Conservation (phyloP, 176 grass and related monocot species). For the Oropetium thomaeum region DNA sequence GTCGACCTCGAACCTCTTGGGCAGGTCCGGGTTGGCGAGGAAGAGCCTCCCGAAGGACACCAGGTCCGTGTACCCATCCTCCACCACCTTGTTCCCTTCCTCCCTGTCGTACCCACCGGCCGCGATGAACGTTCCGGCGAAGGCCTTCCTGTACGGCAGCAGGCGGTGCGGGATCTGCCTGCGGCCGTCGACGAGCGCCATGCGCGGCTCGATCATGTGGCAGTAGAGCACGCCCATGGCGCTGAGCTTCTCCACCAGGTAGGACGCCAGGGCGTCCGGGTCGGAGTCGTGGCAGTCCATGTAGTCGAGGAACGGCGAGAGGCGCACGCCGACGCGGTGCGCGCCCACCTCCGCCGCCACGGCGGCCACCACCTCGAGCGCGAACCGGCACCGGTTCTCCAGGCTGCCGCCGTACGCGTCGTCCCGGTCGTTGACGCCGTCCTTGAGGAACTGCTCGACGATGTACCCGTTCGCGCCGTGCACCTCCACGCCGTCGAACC, state of each 20-base stretch:
- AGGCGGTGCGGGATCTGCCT: neutral
- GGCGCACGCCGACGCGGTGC: slow-evolving; percentile 11
- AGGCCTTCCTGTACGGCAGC: neutral
- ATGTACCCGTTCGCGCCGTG: slow-evolving; percentile 25
- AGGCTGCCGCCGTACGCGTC: slow-evolving; percentile 29
- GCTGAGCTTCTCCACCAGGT: slow-evolving; percentile 28
- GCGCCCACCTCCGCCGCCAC: slow-evolving; percentile 13
- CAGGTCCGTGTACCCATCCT: neutral
- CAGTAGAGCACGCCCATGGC: slow-evolving; percentile 16
- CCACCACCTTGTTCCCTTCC: slow-evolving; percentile 23
- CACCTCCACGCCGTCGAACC: slow-evolving; percentile 43
- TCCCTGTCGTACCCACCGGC: neutral
- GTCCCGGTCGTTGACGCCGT: slow-evolving; percentile 15
- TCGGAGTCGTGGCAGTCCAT: slow-evolving; percentile 22
- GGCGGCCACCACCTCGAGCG: slow-evolving; percentile 17
- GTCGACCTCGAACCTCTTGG: slow-evolving; percentile 27
- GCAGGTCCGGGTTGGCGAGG: slow-evolving; percentile 34
- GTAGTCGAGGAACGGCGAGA: slow-evolving; percentile 19
- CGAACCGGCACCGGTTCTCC: slow-evolving; percentile 33
- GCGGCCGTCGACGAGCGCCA: neutral
- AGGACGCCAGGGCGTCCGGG: neutral
- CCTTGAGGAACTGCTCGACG: slow-evolving; percentile 43
- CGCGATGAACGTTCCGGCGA: slow-evolving; percentile 27
- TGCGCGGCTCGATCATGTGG: slow-evolving; percentile 27
- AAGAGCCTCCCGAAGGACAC: slow-evolving; percentile 22